These are phyloP conservation scores for Emergomyces orientalis DNA, from an alignment of 2,329 filamentous ascomycete species.

Conservation along the genomic window DNA sequence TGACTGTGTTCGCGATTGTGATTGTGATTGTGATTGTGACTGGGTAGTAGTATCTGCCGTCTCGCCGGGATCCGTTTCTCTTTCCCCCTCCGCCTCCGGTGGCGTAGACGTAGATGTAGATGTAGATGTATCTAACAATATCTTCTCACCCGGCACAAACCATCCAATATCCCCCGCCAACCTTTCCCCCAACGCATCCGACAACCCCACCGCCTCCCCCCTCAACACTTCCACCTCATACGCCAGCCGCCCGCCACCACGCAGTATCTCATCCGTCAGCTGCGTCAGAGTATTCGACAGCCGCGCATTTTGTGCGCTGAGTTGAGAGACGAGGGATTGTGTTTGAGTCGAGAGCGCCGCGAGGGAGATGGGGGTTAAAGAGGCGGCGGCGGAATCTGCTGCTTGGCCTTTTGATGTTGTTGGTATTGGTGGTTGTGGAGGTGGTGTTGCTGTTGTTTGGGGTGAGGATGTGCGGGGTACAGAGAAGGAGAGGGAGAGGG, in stretches of 20 bases:
- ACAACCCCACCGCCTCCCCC: constrained; percentile 75
- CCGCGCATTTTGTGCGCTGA: constrained; percentile 79
- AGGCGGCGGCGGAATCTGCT: neutral
- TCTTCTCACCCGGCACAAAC: constrained; percentile 53
- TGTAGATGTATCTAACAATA: constrained; percentile 5
- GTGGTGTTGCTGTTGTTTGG: neutral
- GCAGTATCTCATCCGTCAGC: constrained; percentile 87
- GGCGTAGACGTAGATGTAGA: neutral
- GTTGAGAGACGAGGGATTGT: constrained; percentile 73
- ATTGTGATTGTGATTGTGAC: too few species aligned
- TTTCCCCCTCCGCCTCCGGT: constrained; percentile 1
- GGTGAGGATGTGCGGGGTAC: constrained; percentile 21
- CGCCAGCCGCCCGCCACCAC: constrained; percentile 75
- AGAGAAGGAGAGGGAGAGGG: constrained; percentile 42
- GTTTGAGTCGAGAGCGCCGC: constrained; percentile 71
- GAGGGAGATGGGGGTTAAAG: constrained; percentile 46
- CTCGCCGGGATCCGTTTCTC: constrained; percentile 3
- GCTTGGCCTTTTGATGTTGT: constrained; percentile 21
- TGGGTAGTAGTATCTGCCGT: constrained; percentile 6
- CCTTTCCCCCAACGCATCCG: constrained; percentile 63
- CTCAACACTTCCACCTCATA: constrained; percentile 91
- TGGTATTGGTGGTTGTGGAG: neutral
- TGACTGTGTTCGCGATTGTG: neutral
- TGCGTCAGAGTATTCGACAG: constrained; percentile 74
- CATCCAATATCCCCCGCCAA: constrained; percentile 62